These are phyloP conservation scores for Alternaria dauci DNA, from an alignment of 2,329 filamentous ascomycete species.

Conservation along the genomic window DNA sequence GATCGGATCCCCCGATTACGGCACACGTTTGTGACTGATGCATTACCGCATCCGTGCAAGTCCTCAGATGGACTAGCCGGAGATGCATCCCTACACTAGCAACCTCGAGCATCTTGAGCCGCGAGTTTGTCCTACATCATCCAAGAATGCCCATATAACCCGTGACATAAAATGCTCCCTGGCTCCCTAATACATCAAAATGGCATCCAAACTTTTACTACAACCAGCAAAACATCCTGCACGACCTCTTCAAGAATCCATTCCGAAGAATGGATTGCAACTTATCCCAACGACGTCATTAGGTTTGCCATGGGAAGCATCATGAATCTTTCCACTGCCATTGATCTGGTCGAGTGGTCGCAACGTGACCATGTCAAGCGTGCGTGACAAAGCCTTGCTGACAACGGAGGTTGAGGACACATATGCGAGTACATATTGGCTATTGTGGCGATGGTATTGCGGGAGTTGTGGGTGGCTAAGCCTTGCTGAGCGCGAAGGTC, in stretches of 20 bases:
- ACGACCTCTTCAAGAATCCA: constrained; percentile 40
- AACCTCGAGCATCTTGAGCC: constrained; percentile 51
- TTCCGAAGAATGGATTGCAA: constrained; percentile 54
- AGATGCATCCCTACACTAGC: neutral
- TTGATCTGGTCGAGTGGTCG: constrained; percentile 55
- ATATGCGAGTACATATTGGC: too few species aligned
- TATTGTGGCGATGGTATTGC: too few species aligned
- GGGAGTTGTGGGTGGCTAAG: constrained; percentile 45
- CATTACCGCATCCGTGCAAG: neutral
- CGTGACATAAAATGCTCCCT: constrained; percentile 58
- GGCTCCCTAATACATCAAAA: constrained; percentile 49
- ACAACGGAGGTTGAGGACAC: constrained; percentile 6
- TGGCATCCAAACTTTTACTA: constrained; percentile 62
- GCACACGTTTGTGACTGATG: too few species aligned
- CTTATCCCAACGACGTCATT: constrained; percentile 58
- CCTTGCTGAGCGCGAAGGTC: constrained; percentile 45
- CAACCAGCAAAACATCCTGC: constrained; percentile 57
- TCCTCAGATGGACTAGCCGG: too few species aligned
- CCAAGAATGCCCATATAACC: constrained; percentile 59
- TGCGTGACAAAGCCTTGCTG: constrained; percentile 51
- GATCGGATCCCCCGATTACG: too few species aligned
- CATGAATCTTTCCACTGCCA: constrained; percentile 45
- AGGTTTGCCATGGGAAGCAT: constrained; percentile 53
- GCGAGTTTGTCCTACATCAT: constrained; percentile 53
- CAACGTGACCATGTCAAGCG: constrained; percentile 49